These are phyloP conservation scores for Combretum micranthum DNA, from an alignment of 345 rosid species.

Conservation along the genomic window DNA sequence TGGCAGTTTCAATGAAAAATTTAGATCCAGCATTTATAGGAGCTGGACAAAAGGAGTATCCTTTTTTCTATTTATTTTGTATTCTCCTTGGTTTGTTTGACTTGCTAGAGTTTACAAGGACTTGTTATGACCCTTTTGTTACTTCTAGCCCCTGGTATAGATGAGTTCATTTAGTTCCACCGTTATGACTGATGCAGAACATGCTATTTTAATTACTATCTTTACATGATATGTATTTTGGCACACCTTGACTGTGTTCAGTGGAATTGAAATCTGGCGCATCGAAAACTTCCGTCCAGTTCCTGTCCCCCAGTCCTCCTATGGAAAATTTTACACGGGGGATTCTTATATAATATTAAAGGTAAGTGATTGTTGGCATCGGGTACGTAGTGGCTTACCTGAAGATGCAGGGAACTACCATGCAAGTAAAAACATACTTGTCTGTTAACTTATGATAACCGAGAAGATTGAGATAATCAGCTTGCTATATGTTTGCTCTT, in stretches of 20 bases:
- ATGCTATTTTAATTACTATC: background rate
- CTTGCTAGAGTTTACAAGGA: background rate
- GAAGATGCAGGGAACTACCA: too few relatives aligned
- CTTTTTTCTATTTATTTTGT: constrained; percentile 11
- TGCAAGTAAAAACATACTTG: too few relatives aligned
- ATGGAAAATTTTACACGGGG: constrained; percentile 96
- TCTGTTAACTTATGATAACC: too few relatives aligned
- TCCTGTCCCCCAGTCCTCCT: constrained; percentile 67
- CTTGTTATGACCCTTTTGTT: background rate
- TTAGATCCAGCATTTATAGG: constrained; percentile 45
- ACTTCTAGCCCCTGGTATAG: background rate
- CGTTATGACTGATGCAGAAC: too few relatives aligned
- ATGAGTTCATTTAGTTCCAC: too few relatives aligned
- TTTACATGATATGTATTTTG: constrained; percentile 2
- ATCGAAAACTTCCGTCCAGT: constrained; percentile 92
- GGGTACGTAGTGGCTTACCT: too few relatives aligned
- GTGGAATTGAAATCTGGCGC: constrained; percentile 97
- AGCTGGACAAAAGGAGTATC: constrained; percentile 45
- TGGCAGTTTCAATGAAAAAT: constrained; percentile 13
- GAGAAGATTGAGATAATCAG: too few relatives aligned
- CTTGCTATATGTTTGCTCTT: too few relatives aligned
- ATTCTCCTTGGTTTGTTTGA: background rate
- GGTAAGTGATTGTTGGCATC: constrained; percentile 26
- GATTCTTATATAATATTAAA: constrained; percentile 89
- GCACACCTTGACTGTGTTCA: constrained; percentile 54